Conservation (phyloP, 2,329 filamentous ascomycete species). For the Verticillium tricorpus region DNA sequence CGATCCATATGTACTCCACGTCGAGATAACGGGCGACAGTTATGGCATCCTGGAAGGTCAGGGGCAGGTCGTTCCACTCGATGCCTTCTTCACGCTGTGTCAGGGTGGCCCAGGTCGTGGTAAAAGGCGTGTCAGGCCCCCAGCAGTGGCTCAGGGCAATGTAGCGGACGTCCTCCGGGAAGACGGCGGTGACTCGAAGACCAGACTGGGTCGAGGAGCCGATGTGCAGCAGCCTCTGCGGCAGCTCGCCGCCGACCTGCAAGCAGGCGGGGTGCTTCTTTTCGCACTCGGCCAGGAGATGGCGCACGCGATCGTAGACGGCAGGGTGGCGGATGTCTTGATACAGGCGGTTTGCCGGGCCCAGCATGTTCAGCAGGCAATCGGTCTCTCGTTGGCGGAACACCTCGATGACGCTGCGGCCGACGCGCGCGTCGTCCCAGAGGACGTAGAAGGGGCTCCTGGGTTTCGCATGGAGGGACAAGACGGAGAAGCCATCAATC, state of each 20-base stretch:
- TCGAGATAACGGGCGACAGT: slow-evolving; percentile 9
- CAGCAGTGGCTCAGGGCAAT: slow-evolving; percentile 18
- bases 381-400: not conserved
- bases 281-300: not conserved
- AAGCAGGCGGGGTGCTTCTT: not conserved
- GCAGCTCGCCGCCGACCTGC: not conserved
- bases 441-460: not conserved
- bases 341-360: not conserved
- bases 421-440: not conserved
- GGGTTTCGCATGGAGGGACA: not conserved
- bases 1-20: slow-evolving; percentile 19
- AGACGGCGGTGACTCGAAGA: not conserved
- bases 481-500: not conserved
- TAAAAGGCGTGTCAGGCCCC: slow-evolving; percentile 6
- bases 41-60: slow-evolving; percentile 17
- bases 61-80: slow-evolving; percentile 5
- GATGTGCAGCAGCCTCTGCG: not conserved
- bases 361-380: not conserved
- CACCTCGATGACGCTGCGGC: not conserved
- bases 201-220: not conserved
- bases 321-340: not conserved
- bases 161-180: slow-evolving; percentile 3
- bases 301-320: not conserved
- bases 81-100: slow-evolving; percentile 3
- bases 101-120: not conserved